Evolutionary conservation across 1,139 yeast species (phyloP), one percentile per base, ranked within the genome.

Genomic region (Debaryomycetaceae sp.): DNA sequence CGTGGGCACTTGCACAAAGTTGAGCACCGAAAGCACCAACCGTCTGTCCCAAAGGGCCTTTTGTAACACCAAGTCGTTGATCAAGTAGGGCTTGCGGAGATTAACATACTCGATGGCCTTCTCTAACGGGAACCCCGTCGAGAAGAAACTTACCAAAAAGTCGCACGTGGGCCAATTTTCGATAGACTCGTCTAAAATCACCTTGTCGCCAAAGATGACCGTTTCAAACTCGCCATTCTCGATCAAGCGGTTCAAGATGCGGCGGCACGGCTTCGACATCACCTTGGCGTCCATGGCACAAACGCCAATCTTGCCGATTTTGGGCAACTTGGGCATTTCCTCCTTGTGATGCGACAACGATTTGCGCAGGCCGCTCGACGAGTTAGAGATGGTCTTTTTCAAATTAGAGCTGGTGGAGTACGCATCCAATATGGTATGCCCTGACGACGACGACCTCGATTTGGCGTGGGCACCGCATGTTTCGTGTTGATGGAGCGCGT

Each of bases 121-220:
- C 48, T 91, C 95, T 26, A 93, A 65, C 0, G 99, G 98, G 59
- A 93, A 93, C 0, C 99, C 99, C 22, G 78, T 76, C n/a, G 95
- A 83, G 54, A 91, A 91, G 57, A 91, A 91, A 45, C 93, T 81
- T 39, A 91, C 85, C 41, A 93, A 68, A 49, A 86, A 91, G 52
- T 93, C 98, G 62, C 98, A 93, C 25, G 96, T 86, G 19, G 98
- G 99, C 98, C 99, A 91, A 53, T 88, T 86, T 58, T 91, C 97
- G 39, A 91, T 76, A 16, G 80, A 48, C 60, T 93, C 98, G 58
- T 93, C 98, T 34, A 93, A 64, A 30, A 93, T 91, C 14, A 89
- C 97, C 58, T 93, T 93, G 56, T 93, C 99, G 36, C 98, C 98
- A 62, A 93, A 93, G 35, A 91, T 88, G 18, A 93, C 83, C 0